These are phyloP conservation scores for Penicillium brasilianum DNA, from an alignment of 2,329 filamentous ascomycete species.

Conservation along the genomic window DNA sequence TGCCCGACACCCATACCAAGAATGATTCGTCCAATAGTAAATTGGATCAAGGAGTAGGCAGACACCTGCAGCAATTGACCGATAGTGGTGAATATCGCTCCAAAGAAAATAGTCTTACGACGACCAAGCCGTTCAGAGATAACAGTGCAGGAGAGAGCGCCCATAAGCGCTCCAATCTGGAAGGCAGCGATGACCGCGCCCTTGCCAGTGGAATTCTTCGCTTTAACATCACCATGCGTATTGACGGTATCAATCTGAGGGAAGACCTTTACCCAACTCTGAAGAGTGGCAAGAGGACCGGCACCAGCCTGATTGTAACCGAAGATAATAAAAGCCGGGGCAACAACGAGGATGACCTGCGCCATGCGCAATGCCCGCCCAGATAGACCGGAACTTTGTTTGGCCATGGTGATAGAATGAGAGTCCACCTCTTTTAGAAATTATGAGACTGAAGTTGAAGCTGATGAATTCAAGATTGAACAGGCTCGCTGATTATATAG, in stretches of 20 bases:
- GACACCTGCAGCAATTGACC: slow-evolving; percentile 51
- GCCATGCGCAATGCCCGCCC: slow-evolving; percentile 6
- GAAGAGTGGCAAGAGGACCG: slow-evolving; percentile 30
- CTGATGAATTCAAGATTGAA: background rate
- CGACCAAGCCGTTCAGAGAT: slow-evolving; percentile 55
- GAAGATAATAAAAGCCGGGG: slow-evolving; percentile 34
- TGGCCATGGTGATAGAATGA: background rate
- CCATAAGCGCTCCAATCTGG: slow-evolving; percentile 25
- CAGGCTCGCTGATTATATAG: background rate
- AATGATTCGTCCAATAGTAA: slow-evolving; percentile 55
- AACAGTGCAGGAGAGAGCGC: slow-evolving; percentile 24
- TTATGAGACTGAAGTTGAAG: background rate
- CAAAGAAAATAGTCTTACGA: slow-evolving; percentile 52
- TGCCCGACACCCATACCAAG: slow-evolving; percentile 56
- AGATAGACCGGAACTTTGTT: background rate
- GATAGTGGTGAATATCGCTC: slow-evolving; percentile 50
- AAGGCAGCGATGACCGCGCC: slow-evolving; percentile 36
- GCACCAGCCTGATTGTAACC: slow-evolving; percentile 36
- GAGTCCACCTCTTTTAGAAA: background rate
- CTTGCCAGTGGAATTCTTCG: slow-evolving; percentile 28
- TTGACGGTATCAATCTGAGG: slow-evolving; percentile 59
- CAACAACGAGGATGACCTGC: slow-evolving; percentile 32
- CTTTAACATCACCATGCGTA: slow-evolving; percentile 25
- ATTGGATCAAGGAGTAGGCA: slow-evolving; percentile 50
- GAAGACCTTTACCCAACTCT: slow-evolving; percentile 53